phyloP scores from a whole-genome alignment of 345 rosid species.

The Combretum micranthum region DNA sequence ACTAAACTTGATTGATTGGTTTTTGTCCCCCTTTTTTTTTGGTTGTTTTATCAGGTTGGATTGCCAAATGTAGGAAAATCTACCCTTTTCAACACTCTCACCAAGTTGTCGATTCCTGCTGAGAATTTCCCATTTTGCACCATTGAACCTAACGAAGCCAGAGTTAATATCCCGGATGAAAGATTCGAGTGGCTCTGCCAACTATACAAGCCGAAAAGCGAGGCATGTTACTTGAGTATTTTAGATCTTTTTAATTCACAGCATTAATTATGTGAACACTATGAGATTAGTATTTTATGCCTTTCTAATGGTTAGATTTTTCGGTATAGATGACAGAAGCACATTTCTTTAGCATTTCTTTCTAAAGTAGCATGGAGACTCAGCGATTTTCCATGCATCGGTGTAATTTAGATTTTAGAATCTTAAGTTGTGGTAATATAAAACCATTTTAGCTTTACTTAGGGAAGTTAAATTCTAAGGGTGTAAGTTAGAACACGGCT shows the following conservation, averaged over 20 bases:
- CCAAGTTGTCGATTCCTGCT: constrained; percentile 88
- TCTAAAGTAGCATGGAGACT: too few species aligned
- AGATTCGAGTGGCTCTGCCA: constrained; percentile 94
- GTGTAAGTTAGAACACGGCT: too few species aligned
- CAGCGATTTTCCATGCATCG: too few species aligned
- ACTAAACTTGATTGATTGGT: too few species aligned
- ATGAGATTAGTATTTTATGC: not conserved
- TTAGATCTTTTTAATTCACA: not conserved
- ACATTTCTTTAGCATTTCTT: too few species aligned
- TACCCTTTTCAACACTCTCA: constrained; percentile 92
- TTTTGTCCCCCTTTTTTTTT: not conserved
- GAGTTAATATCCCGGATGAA: constrained; percentile 87
- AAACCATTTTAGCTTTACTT: too few species aligned
- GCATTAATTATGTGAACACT: not conserved
- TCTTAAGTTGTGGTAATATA: too few species aligned
- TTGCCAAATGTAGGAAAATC: constrained; percentile 97
- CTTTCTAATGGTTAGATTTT: not conserved
- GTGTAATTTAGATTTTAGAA: too few species aligned
- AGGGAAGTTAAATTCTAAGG: too few species aligned
- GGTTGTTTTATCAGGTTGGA: constrained; percentile 55
- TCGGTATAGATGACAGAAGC: too few species aligned
- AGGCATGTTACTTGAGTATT: constrained; percentile 29
- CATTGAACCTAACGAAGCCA: constrained; percentile 94
- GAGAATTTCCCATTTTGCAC: constrained; percentile 99
- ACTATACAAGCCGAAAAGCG: constrained; percentile 75